phyloP scores from a whole-genome alignment of 2,329 filamentous ascomycete species.

The Paraconiothyrium brasiliense region DNA sequence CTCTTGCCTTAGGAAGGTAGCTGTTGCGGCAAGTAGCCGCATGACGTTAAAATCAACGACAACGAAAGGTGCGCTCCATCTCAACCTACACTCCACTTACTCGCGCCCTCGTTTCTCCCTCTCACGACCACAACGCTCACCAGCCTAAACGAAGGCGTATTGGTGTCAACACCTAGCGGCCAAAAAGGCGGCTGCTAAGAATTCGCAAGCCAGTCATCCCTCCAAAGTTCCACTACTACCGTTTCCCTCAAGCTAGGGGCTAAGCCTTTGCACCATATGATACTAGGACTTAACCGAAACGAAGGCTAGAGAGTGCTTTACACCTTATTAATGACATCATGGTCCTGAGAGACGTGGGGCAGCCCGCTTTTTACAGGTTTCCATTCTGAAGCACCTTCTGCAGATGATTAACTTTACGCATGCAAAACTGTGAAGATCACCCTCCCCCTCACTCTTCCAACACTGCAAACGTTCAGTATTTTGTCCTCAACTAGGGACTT shows the following conservation, averaged over 20 bases:
- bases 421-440: too few relatives aligned
- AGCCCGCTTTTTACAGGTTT: neutral
- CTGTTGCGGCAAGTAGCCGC: neutral
- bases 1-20: neutral
- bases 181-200: too few relatives aligned
- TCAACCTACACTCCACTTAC: neutral
- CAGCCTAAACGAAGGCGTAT: too few relatives aligned
- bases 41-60: neutral
- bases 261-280: conserved; percentile 6
- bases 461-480: too few relatives aligned
- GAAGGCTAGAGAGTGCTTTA: neutral
- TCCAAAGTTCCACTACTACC: neutral
- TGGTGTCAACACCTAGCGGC: too few relatives aligned
- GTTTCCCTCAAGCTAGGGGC: neutral
- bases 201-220: too few relatives aligned
- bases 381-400: too few relatives aligned
- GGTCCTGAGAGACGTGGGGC: conserved; percentile 4
- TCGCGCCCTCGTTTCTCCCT: neutral
- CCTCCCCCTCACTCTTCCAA: too few relatives aligned
- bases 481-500: too few relatives aligned
- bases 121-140: too few relatives aligned
- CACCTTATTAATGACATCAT: conserved; percentile 9
- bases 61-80: neutral
- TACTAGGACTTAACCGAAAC: neutral
- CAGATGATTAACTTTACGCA: too few relatives aligned